Conservation (phyloP, 805 yeast genomes). For the Brettanomyces naardenensis region DNA sequence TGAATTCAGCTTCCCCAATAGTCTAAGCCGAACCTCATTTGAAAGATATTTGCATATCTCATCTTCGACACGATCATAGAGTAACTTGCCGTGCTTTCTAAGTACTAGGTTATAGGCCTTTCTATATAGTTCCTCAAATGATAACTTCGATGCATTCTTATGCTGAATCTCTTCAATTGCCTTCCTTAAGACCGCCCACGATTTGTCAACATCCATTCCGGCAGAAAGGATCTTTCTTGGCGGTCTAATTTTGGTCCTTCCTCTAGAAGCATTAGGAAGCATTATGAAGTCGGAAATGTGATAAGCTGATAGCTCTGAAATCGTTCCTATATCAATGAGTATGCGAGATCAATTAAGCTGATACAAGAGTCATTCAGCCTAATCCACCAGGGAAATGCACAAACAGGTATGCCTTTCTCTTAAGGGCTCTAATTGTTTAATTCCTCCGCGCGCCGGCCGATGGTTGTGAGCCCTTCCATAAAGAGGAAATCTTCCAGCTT, state of each 20-base stretch:
- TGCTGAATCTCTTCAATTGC: conserved; percentile 69
- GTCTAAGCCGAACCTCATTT: conserved; percentile 15
- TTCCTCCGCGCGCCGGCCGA: too few species aligned
- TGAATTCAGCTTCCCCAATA: conserved; percentile 8
- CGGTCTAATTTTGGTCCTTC: conserved; percentile 56
- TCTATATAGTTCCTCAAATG: conserved; percentile 78
- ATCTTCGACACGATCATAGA: conserved; percentile 53
- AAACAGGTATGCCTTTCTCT: too few species aligned
- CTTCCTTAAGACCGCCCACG: conserved; percentile 56
- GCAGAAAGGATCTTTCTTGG: conserved; percentile 41
- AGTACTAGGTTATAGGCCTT: conserved; percentile 72
- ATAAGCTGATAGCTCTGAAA: too few species aligned
- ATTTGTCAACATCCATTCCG: conserved; percentile 49
- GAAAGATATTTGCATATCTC: conserved; percentile 42
- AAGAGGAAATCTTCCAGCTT: too few species aligned
- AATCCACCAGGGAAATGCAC: too few species aligned
- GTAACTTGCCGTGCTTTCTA: conserved; percentile 54
- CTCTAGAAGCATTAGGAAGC: conserved; percentile 1
- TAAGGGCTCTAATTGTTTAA: too few species aligned
- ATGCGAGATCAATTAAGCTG: too few species aligned
- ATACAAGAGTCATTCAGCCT: too few species aligned
- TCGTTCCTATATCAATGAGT: too few species aligned
- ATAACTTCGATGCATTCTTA: conserved; percentile 63
- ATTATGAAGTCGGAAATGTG: too few species aligned
- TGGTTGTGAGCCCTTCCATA: too few species aligned